Evolutionary conservation across 1,284 basidiomycete species (phyloP).

Genomic region (Porodaedalea pini): DNA sequence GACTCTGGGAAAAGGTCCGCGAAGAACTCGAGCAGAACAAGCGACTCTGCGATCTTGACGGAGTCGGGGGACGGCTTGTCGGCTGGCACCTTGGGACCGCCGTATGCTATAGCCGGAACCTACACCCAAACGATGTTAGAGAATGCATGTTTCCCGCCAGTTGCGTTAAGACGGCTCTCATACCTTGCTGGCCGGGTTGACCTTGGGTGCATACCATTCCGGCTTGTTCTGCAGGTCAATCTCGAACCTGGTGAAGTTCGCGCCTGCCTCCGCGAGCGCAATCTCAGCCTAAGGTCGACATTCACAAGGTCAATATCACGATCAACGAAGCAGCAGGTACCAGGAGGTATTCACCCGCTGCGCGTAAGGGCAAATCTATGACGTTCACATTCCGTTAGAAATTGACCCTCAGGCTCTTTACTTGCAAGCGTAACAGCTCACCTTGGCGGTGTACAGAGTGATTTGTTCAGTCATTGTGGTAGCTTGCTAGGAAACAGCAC

Average conservation of each 20-base stretch:
- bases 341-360: conserved; percentile 37
- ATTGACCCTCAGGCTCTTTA: too few relatives aligned
- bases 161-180: conserved; percentile 17
- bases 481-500: neutral
- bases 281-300: conserved; percentile 43
- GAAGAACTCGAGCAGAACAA: conserved; percentile 60
- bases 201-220: conserved; percentile 55
- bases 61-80: neutral
- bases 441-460: conserved; percentile 48
- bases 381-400: neutral
- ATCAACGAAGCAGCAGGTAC: conserved; percentile 20
- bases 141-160: neutral
- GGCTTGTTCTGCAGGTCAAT: conserved; percentile 64
- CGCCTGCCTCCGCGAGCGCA: conserved; percentile 53
- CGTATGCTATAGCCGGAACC: conserved; percentile 38
- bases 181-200: conserved; percentile 65
- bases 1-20: conserved; percentile 50
- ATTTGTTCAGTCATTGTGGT: conserved; percentile 30
- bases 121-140: neutral
- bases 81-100: conserved; percentile 42
- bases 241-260: conserved; percentile 45
- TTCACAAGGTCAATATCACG: neutral
- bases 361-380: conserved; percentile 45
- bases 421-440: conserved; percentile 23
- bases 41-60: conserved; percentile 57